Conservation (phyloP, 345 rosid species). For the Eucalyptus victrix region DNA sequence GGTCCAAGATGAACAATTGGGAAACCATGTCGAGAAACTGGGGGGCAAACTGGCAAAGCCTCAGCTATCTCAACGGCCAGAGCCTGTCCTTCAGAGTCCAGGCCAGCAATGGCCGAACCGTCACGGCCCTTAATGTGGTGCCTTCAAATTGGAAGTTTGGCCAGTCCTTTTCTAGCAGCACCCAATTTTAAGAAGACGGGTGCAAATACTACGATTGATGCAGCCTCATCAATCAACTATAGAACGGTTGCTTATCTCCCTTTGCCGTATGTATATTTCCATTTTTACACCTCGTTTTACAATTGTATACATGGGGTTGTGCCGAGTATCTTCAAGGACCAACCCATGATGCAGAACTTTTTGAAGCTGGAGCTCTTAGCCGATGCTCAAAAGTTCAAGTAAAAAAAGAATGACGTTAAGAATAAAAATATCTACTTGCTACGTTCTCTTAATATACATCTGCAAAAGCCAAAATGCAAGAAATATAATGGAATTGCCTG, state of each 20-base stretch:
- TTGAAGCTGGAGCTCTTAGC: background rate
- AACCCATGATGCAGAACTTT: background rate
- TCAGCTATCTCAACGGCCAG: conserved; percentile 51
- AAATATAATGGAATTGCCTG: background rate
- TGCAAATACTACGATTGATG: background rate
- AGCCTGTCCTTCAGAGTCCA: conserved; percentile 52
- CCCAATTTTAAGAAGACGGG: conserved; percentile 23
- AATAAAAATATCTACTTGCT: background rate
- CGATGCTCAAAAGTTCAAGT: background rate
- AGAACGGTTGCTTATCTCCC: background rate
- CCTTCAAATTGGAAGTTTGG: conserved; percentile 62
- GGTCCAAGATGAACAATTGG: conserved; percentile 44
- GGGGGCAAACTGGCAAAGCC: conserved; percentile 77
- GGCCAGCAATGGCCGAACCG: conserved; percentile 26
- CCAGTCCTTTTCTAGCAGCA: conserved; percentile 49
- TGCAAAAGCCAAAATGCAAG: background rate
- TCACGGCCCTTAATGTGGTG: conserved; percentile 25
- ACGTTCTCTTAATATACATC: background rate
- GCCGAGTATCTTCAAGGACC: background rate
- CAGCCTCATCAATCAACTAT: background rate
- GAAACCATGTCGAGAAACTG: conserved; percentile 65
- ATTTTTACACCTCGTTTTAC: background rate
- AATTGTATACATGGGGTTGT: background rate
- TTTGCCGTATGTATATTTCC: background rate
- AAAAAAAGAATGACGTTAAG: background rate